Conservation (phyloP, 495 filamentous ascomycete species). For the Penicillium arizonense region DNA sequence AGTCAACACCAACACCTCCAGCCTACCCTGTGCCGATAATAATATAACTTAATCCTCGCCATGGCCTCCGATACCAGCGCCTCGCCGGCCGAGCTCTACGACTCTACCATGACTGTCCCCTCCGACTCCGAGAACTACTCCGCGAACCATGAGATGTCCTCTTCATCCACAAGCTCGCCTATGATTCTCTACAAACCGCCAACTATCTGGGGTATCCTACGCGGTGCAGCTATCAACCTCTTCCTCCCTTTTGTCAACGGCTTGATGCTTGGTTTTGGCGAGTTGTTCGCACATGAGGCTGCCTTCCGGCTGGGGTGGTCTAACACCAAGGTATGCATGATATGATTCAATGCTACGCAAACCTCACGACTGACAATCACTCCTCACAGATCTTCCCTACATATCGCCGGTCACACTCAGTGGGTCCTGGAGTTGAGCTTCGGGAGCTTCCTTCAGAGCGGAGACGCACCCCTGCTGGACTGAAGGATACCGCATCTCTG, state of each 20-base stretch:
- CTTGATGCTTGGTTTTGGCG: conserved; percentile 96
- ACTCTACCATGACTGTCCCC: conserved; percentile 80
- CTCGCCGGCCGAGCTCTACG: conserved; percentile 62
- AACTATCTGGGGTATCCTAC: conserved; percentile 76
- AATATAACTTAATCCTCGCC: background rate
- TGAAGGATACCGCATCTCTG: conserved; percentile 47
- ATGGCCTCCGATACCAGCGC: conserved; percentile 48
- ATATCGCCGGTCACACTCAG: conserved; percentile 53
- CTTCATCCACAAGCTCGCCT: conserved; percentile 66
- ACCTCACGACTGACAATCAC: conserved; percentile 3
- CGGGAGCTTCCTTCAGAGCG: conserved; percentile 52
- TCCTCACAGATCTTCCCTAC: conserved; percentile 60
- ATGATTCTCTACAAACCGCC: conserved; percentile 89
- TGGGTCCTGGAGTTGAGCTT: conserved; percentile 67
- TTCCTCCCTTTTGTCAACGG: conserved; percentile 95
- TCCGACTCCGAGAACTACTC: conserved; percentile 92
- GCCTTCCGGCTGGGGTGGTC: conserved; percentile 93
- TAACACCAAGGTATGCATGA: conserved; percentile 73
- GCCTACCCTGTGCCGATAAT: too few species aligned
- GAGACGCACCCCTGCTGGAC: conserved; percentile 38
- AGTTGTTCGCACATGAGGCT: conserved; percentile 92
- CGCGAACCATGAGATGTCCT: conserved; percentile 60
- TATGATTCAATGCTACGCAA: background rate
- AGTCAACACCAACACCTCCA: background rate
- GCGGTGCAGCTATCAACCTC: conserved; percentile 92